These are phyloP conservation scores for Eucalyptus polyanthemos DNA, from an alignment of 345 rosid species.

Conservation along the genomic window DNA sequence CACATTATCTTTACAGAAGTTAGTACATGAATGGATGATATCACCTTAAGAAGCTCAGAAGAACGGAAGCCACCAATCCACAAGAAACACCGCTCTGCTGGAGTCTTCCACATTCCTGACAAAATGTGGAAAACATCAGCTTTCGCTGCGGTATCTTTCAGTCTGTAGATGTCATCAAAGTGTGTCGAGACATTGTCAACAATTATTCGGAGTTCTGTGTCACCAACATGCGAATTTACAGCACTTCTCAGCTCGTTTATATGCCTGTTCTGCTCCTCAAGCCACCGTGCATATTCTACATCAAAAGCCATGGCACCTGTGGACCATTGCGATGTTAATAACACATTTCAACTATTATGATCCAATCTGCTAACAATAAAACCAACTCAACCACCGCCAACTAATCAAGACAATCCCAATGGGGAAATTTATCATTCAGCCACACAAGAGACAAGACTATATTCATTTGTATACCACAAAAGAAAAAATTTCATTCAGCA, in stretches of 20 bases:
- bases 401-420: neutral
- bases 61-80: conserved; percentile 99
- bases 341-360: neutral
- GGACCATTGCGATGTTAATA: neutral
- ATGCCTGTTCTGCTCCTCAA: conserved; percentile 77
- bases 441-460: neutral
- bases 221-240: conserved; percentile 93
- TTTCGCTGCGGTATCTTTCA: conserved; percentile 84
- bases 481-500: neutral
- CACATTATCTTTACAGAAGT: neutral
- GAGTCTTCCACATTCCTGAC: conserved; percentile 99
- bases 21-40: neutral
- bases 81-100: conserved; percentile 95
- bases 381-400: neutral
- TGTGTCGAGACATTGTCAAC: conserved; percentile 66
- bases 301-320: conserved; percentile 96
- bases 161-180: conserved; percentile 73
- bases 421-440: neutral
- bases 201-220: conserved; percentile 74
- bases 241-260: conserved; percentile 86
- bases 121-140: conserved; percentile 94
- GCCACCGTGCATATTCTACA: conserved; percentile 84
- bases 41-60: conserved; percentile 85
- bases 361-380: neutral
- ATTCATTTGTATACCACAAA: neutral